Evolutionary conservation across 2,329 filamentous ascomycete genomes (phyloP).

Genomic region (Pestalotiopsis sp.): DNA sequence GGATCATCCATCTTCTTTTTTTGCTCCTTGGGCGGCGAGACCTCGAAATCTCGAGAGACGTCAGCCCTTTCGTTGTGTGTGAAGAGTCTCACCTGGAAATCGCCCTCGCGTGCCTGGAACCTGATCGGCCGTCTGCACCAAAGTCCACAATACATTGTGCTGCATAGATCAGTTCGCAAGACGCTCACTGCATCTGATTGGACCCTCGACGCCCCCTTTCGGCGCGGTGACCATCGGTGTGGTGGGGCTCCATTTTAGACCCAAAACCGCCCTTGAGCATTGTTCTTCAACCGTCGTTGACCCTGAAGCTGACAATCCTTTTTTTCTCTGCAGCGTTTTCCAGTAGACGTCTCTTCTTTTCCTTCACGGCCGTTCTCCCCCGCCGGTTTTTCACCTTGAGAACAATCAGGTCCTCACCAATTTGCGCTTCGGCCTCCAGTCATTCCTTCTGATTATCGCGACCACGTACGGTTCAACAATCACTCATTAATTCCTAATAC

Average conservation of each 20-base stretch:
- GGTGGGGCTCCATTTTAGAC: not conserved
- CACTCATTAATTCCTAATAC: slow-evolving; percentile 52
- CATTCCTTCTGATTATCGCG: slow-evolving; percentile 51
- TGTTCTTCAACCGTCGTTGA: slow-evolving; percentile 17
- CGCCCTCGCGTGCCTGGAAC: slow-evolving; percentile 8
- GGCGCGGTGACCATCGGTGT: not conserved
- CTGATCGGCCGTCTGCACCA: slow-evolving; percentile 4
- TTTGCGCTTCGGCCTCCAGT: slow-evolving; percentile 47
- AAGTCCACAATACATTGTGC: not conserved
- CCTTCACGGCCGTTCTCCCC: slow-evolving; percentile 45
- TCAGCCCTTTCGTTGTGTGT: slow-evolving; percentile 16
- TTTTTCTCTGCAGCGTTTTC: slow-evolving; percentile 39
- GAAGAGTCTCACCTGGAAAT: slow-evolving; percentile 24
- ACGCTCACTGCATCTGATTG: not conserved
- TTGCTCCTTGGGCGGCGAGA: slow-evolving; percentile 3
- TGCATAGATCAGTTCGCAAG: not conserved
- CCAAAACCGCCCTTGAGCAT: not conserved
- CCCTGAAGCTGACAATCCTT: slow-evolving; percentile 16
- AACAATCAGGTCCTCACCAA: slow-evolving; percentile 19
- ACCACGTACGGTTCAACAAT: slow-evolving; percentile 46
- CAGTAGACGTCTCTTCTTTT: slow-evolving; percentile 50
- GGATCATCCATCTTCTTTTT: slow-evolving; percentile 28
- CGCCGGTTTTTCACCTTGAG: slow-evolving; percentile 37
- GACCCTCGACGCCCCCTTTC: not conserved
- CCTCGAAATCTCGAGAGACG: not conserved